Percentiles rank a stretch among this genome's conserved stretches.
Conservation (phyloP, 2,329 filamentous ascomycete species). For the Penicillium digitatum region DNA sequence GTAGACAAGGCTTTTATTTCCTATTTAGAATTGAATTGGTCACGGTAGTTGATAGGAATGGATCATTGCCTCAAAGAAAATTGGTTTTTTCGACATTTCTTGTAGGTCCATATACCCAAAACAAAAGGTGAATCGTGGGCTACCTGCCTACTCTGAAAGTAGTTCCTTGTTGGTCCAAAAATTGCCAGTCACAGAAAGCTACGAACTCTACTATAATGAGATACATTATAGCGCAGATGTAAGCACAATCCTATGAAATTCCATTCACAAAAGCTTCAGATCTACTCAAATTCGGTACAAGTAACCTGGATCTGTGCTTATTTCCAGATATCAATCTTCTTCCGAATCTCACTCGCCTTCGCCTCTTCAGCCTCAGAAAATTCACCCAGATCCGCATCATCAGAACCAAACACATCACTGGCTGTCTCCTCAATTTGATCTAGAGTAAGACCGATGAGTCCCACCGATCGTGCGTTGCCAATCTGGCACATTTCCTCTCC, state of each 20-base stretch:
- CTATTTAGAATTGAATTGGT: constrained; percentile 1
- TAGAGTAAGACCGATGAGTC: constrained; percentile 30
- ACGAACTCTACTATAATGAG: background rate
- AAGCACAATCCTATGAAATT: background rate
- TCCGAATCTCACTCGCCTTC: constrained; percentile 26
- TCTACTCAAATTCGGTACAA: background rate
- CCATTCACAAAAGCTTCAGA: background rate
- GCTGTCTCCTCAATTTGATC: constrained; percentile 36
- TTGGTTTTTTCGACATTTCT: background rate
- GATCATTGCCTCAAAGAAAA: background rate
- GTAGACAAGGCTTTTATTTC: background rate
- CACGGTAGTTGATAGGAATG: constrained; percentile 7
- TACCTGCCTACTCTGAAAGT: background rate
- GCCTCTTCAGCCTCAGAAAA: constrained; percentile 31
- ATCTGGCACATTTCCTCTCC: constrained; percentile 34
- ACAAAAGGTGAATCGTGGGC: background rate
- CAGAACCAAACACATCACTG: constrained; percentile 27
- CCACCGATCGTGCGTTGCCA: constrained; percentile 36
- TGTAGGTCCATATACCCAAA: background rate
- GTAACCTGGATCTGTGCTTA: background rate
- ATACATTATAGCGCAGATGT: background rate
- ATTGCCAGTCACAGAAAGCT: too few species aligned
- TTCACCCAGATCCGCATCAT: constrained; percentile 27
- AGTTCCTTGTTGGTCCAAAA: background rate
- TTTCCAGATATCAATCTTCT: constrained; percentile 20